A percentile compares a stretch with the other conserved stretches of the same genome.
phyloP scores from a whole-genome alignment of 129 eudicot species.

The Apium graveolens region DNA sequence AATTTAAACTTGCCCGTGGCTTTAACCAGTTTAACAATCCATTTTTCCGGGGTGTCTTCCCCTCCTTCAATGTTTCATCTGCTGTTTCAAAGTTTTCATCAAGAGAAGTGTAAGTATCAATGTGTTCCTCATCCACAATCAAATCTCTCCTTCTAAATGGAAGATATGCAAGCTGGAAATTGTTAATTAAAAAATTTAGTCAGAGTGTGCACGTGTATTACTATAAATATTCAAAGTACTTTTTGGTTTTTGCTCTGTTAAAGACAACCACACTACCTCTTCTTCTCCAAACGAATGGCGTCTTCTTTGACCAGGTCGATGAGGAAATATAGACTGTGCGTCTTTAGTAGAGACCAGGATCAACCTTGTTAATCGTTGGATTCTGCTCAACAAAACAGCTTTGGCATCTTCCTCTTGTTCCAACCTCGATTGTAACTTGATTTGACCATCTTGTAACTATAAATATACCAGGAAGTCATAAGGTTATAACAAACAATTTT shows the following conservation, averaged over 20 bases:
- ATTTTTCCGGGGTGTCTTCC: constrained; percentile 61
- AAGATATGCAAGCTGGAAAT: constrained; percentile 85
- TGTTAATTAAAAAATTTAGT: background rate
- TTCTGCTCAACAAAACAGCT: constrained; percentile 86
- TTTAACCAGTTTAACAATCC: constrained; percentile 93
- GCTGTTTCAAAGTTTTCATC: constrained; percentile 52
- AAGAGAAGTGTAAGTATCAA: constrained; percentile 54
- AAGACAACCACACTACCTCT: constrained; percentile 43
- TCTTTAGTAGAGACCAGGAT: constrained; percentile 88
- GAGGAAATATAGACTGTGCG: constrained; percentile 56
- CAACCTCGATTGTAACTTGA: constrained; percentile 83
- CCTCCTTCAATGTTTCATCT: constrained; percentile 57
- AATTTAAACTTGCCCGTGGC: constrained; percentile 51
- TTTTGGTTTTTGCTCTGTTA: background rate
- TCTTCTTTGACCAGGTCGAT: constrained; percentile 65
- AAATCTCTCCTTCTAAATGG: constrained; percentile 81
- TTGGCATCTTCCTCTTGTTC: constrained; percentile 99
- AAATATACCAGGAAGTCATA: constrained; percentile 29
- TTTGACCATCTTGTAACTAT: constrained; percentile 92
- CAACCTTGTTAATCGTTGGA: constrained; percentile 86
- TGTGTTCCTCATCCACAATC: constrained; percentile 68
- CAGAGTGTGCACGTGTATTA: background rate
- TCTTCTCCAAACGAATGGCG: constrained; percentile 98
- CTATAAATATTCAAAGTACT: background rate
- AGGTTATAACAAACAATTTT: constrained; percentile 8